Percentiles rank a stretch among this genome's conserved stretches.
phyloP scores from a whole-genome alignment of 306 rosid species.

The Casuarina cunninghamiana region DNA sequence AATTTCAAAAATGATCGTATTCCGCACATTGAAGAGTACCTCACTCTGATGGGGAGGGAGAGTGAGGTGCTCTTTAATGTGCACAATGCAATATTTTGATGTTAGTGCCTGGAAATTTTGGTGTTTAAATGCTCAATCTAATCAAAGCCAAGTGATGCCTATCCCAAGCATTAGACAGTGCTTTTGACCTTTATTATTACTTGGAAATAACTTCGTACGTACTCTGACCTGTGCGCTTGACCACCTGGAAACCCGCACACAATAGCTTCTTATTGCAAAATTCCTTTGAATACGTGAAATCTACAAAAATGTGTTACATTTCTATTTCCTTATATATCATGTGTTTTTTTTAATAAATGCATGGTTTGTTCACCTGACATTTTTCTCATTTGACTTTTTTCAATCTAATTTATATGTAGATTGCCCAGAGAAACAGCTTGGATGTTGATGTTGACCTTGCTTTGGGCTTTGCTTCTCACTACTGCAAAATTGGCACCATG shows the following conservation, averaged over 20 bases:
- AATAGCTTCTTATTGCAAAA: neutral
- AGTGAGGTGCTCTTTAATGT: neutral
- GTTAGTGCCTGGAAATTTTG: neutral
- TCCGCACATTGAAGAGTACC: no score
- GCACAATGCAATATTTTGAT: neutral
- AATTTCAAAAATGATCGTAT: no score
- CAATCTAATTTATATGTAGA: slow-evolving; percentile 47
- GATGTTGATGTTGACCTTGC: slow-evolving; percentile 91
- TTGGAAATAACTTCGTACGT: neutral
- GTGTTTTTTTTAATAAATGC: neutral
- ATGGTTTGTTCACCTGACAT: neutral
- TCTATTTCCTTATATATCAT: neutral
- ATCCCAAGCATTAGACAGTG: neutral
- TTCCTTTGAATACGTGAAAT: neutral
- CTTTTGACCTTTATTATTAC: neutral
- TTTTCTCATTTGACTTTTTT: slow-evolving; percentile 19
- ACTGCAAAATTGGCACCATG: slow-evolving; percentile 86
- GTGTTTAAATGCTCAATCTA: neutral
- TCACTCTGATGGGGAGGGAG: neutral
- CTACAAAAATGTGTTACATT: neutral
- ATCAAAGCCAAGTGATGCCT: neutral
- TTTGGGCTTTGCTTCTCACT: slow-evolving; percentile 89
- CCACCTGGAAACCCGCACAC: neutral
- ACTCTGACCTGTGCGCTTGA: neutral
- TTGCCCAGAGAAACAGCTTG: slow-evolving; percentile 87